These are phyloP conservation scores for Astrothelium subdiscretum DNA, from an alignment of 495 filamentous ascomycete genomes.

Conservation along the genomic window DNA sequence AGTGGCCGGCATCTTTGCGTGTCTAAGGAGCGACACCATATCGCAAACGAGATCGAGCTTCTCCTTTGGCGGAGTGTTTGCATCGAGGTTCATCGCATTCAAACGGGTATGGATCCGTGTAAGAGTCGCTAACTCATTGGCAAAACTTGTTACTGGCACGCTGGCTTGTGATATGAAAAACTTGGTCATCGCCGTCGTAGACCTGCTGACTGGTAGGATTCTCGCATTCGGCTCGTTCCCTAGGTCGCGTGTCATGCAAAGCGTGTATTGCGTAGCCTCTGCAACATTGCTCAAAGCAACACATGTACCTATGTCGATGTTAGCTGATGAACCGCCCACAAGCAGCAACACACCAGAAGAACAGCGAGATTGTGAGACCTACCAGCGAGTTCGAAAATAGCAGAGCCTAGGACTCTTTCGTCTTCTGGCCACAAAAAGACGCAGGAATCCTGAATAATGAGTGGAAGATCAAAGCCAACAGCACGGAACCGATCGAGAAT, in stretches of 20 bases:
- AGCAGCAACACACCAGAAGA: not conserved
- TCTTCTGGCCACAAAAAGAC: slow-evolving; percentile 53
- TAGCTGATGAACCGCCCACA: not conserved
- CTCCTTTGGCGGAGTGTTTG: not conserved
- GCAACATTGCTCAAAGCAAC: not conserved
- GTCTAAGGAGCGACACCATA: not conserved
- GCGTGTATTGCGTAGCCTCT: not conserved
- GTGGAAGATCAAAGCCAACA: slow-evolving; percentile 47
- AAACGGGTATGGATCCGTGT: not conserved
- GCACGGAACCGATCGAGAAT: slow-evolving; percentile 69
- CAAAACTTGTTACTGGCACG: not conserved
- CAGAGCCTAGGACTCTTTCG: slow-evolving; percentile 50
- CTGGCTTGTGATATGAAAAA: not conserved
- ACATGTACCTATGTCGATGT: not conserved
- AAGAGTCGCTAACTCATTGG: not conserved
- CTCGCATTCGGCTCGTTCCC: not conserved
- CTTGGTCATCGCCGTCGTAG: not conserved
- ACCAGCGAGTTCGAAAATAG: slow-evolving; percentile 55
- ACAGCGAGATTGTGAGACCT: too few relatives aligned
- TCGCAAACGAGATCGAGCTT: not conserved
- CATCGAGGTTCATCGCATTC: not conserved
- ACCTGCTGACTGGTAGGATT: not conserved
- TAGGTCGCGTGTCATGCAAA: not conserved
- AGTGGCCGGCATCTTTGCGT: not conserved
- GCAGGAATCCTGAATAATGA: slow-evolving; percentile 48